Evolutionary conservation across 1,284 basidiomycete species (phyloP).

Genomic region (Athelia psychrophila): DNA sequence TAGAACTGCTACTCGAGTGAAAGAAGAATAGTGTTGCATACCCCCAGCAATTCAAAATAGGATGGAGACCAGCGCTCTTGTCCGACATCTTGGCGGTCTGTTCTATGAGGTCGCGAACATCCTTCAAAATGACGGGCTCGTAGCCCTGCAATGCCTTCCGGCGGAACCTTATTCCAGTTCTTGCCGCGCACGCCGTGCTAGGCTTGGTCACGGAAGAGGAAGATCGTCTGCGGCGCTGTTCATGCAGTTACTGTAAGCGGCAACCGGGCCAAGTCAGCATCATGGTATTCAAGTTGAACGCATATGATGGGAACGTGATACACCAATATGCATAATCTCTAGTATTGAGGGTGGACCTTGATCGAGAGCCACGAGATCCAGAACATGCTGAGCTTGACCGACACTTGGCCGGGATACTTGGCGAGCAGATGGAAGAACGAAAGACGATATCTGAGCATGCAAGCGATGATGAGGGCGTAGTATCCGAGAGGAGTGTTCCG

Average conservation of each 20-base stretch:
- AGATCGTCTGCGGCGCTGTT: not conserved
- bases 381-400: conserved; percentile 17
- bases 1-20: too few relatives aligned
- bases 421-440: conserved; percentile 22
- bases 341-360: conserved; percentile 20
- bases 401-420: conserved; percentile 18
- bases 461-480: not conserved
- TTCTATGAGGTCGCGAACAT: conserved; percentile 20
- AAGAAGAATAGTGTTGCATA: not conserved
- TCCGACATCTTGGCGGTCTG: conserved; percentile 8
- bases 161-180: conserved; percentile 24
- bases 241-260: not conserved
- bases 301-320: too few relatives aligned
- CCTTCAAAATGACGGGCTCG: conserved; percentile 16
- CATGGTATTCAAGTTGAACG: not conserved
- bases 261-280: not conserved
- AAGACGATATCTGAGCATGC: conserved; percentile 15
- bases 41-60: not conserved
- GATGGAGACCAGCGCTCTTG: not conserved
- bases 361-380: conserved; percentile 11
- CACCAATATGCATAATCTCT: conserved; percentile 21
- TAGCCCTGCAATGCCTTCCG: conserved; percentile 21
- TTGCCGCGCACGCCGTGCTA: conserved; percentile 3
- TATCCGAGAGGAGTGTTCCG: not conserved
- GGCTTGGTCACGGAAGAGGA: too few relatives aligned